A percentile compares a stretch with the other conserved stretches of the same genome.
These are phyloP conservation scores for Pythium periplocum DNA, from an alignment of 352 stramenopile genomes.

Conservation along the genomic window DNA sequence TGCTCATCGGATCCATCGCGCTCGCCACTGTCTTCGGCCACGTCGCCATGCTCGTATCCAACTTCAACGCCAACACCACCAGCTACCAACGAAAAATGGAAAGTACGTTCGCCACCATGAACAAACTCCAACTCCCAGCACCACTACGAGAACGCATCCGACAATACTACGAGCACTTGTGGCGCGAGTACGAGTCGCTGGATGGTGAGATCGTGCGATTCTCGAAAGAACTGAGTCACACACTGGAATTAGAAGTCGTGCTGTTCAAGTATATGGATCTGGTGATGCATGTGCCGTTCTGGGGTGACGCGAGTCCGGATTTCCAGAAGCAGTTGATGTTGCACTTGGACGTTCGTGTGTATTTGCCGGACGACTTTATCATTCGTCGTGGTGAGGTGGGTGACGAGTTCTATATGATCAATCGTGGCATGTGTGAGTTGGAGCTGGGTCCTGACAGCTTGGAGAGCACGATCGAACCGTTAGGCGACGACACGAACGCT, in stretches of 20 bases:
- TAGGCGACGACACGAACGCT: neutral
- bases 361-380: conserved; percentile 72
- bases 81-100: conserved; percentile 68
- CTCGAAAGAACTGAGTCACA: conserved; percentile 40
- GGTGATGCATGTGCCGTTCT: conserved; percentile 55
- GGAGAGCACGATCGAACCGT: conserved; percentile 18
- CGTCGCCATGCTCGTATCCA: conserved; percentile 52
- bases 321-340: conserved; percentile 68
- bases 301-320: conserved; percentile 41
- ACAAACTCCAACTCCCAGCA: conserved; percentile 37
- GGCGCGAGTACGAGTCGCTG: conserved; percentile 57
- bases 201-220: conserved; percentile 53
- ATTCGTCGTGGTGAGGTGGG: conserved; percentile 51
- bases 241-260: conserved; percentile 49
- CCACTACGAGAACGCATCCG: conserved; percentile 49
- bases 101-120: conserved; percentile 44
- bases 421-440: conserved; percentile 51
- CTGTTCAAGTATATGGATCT: conserved; percentile 75
- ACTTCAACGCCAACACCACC: conserved; percentile 43
- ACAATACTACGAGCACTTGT: conserved; percentile 65
- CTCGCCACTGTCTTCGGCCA: conserved; percentile 60
- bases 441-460: conserved; percentile 16
- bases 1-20: conserved; percentile 45
- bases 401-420: conserved; percentile 68
- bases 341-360: conserved; percentile 49